Evolutionary conservation across 164 flowering plant genomes (phyloP).

Genomic region (Santalum album): DNA sequence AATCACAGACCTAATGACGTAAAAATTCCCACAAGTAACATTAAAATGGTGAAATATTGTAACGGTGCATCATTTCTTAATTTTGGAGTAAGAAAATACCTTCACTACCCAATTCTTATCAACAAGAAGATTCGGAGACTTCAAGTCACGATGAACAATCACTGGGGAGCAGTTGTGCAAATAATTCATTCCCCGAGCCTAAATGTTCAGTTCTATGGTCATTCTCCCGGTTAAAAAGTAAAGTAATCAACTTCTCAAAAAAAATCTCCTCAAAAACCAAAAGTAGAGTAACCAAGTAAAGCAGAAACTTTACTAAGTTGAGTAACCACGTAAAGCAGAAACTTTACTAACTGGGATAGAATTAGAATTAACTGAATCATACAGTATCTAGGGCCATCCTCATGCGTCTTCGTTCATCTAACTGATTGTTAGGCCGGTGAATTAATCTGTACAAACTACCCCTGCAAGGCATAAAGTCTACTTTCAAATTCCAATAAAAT

Average conservation of each 20-base stretch:
- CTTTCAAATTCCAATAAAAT: constrained; percentile 13
- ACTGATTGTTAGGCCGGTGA: constrained; percentile 80
- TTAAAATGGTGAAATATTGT: neutral
- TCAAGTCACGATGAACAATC: constrained; percentile 93
- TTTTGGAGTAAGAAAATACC: constrained; percentile 30
- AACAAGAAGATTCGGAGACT: constrained; percentile 96
- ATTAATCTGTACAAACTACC: constrained; percentile 89
- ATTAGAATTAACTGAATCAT: constrained; percentile 18
- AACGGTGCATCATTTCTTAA: neutral
- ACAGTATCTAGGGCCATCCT: constrained; percentile 93
- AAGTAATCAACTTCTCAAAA: no score
- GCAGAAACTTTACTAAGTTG: no score
- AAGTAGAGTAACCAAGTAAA: constrained; percentile 3
- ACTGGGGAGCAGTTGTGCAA: constrained; percentile 77
- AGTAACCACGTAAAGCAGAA: constrained; percentile 5
- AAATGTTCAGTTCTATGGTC: constrained; percentile 22
- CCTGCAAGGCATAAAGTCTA: constrained; percentile 36
- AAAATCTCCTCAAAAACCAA: no score
- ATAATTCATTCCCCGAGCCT: constrained; percentile 98
- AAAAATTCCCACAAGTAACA: neutral
- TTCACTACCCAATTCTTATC: constrained; percentile 97
- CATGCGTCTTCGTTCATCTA: constrained; percentile 76
- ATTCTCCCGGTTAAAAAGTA: no score
- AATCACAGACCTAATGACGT: constrained; percentile 73
- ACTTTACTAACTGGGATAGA: constrained; percentile 1